Evolutionary conservation across 2,329 filamentous ascomycete genomes (phyloP).

Genomic region (Alternaria solani): DNA sequence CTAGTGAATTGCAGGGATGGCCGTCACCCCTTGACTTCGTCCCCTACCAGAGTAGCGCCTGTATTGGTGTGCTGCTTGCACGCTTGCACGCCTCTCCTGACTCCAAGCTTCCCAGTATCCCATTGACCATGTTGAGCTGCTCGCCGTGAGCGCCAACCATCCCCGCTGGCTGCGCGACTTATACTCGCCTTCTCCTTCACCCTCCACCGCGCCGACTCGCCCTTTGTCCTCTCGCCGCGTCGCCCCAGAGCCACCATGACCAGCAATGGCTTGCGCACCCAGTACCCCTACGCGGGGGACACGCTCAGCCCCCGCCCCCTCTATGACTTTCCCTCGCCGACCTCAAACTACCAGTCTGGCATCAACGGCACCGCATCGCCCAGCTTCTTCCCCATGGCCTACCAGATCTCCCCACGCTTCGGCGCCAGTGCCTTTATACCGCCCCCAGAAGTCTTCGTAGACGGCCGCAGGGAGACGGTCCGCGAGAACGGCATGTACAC

Average conservation of each 20-base stretch:
- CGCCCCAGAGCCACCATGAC: constrained; percentile 34
- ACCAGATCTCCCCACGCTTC: constrained; percentile 48
- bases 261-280: constrained; percentile 46
- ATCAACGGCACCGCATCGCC: constrained; percentile 40
- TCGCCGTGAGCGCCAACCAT: constrained; percentile 37
- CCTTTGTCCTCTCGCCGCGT: constrained; percentile 6
- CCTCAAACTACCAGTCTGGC: constrained; percentile 49
- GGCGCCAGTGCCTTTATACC: constrained; percentile 49
- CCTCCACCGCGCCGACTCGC: constrained; percentile 23
- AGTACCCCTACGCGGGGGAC: constrained; percentile 44
- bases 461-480: constrained; percentile 39
- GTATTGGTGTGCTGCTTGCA: background rate
- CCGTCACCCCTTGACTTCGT: background rate
- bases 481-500: constrained; percentile 39
- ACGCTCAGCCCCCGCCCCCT: constrained; percentile 42
- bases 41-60: constrained; percentile 20
- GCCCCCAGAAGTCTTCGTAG: constrained; percentile 49
- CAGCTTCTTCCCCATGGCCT: constrained; percentile 48
- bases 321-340: constrained; percentile 50
- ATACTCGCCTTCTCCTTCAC: constrained; percentile 22
- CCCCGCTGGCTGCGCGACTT: constrained; percentile 36
- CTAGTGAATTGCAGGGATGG: constrained; percentile 6
- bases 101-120: background rate
- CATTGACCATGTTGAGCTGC: constrained; percentile 32
- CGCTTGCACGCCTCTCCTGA: constrained; percentile 4